phyloP scores from a whole-genome alignment of 495 filamentous ascomycete genomes.

The Annulohypoxylon moriforme region DNA sequence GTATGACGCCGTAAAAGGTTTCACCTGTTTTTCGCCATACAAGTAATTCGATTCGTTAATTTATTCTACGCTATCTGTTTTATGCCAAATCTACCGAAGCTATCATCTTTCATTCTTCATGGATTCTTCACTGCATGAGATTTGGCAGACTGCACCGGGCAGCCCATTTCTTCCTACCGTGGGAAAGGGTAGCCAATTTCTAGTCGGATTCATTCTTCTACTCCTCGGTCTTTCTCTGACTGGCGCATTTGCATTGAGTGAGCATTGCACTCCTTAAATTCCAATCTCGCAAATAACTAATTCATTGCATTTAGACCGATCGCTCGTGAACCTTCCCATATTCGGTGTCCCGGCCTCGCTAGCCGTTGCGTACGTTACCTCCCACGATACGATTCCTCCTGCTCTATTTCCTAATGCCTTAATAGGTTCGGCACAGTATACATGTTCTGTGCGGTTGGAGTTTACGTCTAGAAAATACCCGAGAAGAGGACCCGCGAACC shows the following conservation, averaged over 20 bases:
- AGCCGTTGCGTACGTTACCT: conserved; percentile 80
- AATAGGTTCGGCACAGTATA: conserved; percentile 91
- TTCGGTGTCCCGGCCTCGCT: conserved; percentile 88
- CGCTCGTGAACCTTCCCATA: conserved; percentile 78
- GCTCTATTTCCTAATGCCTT: conserved; percentile 39
- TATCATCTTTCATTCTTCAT: conserved; percentile 50
- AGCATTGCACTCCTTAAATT: conserved; percentile 49
- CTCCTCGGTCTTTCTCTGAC: conserved; percentile 72
- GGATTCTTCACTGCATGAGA: conserved; percentile 80
- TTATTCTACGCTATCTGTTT: background rate
- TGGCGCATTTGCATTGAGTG: conserved; percentile 85
- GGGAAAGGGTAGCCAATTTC: conserved; percentile 84
- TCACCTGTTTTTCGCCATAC: background rate
- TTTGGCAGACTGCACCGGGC: conserved; percentile 89
- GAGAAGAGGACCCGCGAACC: conserved; percentile 42
- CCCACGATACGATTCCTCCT: background rate
- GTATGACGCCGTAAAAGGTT: conserved; percentile 21
- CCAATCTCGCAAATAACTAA: conserved; percentile 12
- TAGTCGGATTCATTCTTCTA: conserved; percentile 82
- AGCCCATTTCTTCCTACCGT: conserved; percentile 84
- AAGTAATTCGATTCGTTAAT: background rate
- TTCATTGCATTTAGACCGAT: conserved; percentile 72
- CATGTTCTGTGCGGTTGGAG: conserved; percentile 98
- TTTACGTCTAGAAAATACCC: conserved; percentile 86
- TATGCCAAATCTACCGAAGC: conserved; percentile 9